Percentiles rank a stretch among this genome's conserved stretches.
phyloP scores from a whole-genome alignment of 2,329 filamentous ascomycete species.

The Aspergillus proliferans region DNA sequence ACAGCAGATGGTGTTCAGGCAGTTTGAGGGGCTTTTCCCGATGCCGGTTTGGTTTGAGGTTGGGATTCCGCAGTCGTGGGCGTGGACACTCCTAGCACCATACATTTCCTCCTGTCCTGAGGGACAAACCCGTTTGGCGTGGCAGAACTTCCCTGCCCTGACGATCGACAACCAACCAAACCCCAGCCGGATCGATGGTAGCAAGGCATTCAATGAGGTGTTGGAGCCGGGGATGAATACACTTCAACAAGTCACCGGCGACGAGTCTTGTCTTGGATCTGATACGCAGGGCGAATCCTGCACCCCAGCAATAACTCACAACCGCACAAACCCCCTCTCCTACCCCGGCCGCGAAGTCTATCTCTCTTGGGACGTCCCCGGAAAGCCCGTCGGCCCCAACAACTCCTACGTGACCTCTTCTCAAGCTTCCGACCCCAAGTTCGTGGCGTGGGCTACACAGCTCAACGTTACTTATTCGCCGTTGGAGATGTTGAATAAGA shows the following conservation, averaged over 20 bases:
- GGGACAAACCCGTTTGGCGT: constrained; percentile 67
- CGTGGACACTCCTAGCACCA: constrained; percentile 73
- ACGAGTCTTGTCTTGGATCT: constrained; percentile 54
- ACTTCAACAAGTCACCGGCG: constrained; percentile 31
- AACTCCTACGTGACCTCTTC: constrained; percentile 69
- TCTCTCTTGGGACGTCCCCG: constrained; percentile 66
- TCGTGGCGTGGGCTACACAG: constrained; percentile 70
- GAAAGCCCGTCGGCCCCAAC: constrained; percentile 66
- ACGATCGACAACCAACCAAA: constrained; percentile 72
- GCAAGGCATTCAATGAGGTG: constrained; percentile 58
- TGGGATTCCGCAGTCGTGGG: constrained; percentile 77
- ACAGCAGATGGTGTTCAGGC: constrained; percentile 78
- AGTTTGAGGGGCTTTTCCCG: constrained; percentile 71
- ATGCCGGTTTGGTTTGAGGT: constrained; percentile 79
- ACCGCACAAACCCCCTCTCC: constrained; percentile 64
- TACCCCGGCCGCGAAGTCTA: constrained; percentile 68
- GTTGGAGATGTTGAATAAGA: constrained; percentile 47
- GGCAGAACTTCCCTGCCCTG: constrained; percentile 77
- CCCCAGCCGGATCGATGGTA: constrained; percentile 59
- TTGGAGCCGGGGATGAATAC: constrained; percentile 32
- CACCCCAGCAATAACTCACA: constrained; percentile 58
- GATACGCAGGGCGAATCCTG: constrained; percentile 48
- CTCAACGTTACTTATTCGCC: constrained; percentile 67
- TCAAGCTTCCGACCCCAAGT: constrained; percentile 54
- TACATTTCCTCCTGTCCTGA: constrained; percentile 72